Conservation (phyloP, 805 yeast genomes). For the Saturnispora mendoncae region DNA sequence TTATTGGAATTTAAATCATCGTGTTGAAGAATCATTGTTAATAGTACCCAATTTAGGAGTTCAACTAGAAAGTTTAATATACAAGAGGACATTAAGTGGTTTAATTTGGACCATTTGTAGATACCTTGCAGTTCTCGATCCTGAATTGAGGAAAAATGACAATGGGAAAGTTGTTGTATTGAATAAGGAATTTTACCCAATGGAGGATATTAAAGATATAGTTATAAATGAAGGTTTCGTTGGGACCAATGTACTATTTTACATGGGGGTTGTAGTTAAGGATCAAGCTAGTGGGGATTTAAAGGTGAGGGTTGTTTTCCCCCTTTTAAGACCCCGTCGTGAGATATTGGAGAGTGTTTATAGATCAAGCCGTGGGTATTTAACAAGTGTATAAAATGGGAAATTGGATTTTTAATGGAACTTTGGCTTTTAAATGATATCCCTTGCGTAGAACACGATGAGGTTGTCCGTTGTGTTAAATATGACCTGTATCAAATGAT, state of each 20-base stretch:
- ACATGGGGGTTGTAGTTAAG: conserved; percentile 50
- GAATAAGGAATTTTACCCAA: conserved; percentile 42
- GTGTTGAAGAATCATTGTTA: conserved; percentile 35
- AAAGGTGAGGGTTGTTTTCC: conserved; percentile 25
- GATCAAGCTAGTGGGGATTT: conserved; percentile 18
- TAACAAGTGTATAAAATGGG: neutral
- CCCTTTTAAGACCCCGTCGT: conserved; percentile 25
- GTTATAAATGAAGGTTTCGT: conserved; percentile 70
- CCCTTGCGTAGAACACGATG: too few species aligned
- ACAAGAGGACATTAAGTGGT: conserved; percentile 18
- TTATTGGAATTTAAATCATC: conserved; percentile 25
- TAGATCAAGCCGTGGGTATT: conserved; percentile 16
- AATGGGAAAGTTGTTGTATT: conserved; percentile 7
- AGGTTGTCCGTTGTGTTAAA: neutral
- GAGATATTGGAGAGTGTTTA: conserved; percentile 25
- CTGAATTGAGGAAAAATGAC: neutral
- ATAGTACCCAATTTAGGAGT: conserved; percentile 42
- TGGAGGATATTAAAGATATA: conserved; percentile 49
- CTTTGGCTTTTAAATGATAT: too few species aligned
- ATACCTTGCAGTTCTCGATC: neutral
- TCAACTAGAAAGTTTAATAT: conserved; percentile 32
- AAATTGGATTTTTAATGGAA: neutral
- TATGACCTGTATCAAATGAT: too few species aligned
- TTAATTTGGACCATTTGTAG: conserved; percentile 4
- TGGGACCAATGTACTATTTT: conserved; percentile 57